A percentile compares a stretch with the other conserved stretches of the same genome.
phyloP scores from a whole-genome alignment of 495 filamentous ascomycete genomes.

The Venustampulla echinocandica region DNA sequence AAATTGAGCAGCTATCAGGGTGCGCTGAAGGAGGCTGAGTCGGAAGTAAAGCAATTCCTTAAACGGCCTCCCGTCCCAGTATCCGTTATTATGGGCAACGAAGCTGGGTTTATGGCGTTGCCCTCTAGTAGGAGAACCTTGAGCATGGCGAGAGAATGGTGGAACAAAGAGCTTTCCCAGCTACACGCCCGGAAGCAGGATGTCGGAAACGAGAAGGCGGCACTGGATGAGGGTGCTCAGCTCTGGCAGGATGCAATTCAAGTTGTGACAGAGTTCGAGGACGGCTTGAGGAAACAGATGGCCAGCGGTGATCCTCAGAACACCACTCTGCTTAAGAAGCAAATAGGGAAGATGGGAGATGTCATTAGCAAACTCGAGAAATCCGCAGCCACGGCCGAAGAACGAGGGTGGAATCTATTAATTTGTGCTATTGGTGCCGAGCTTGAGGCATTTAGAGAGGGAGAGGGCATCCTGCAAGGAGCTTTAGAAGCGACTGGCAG shows the following conservation, averaged over 20 bases:
- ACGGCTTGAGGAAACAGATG: constrained; percentile 15
- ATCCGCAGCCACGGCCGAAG: constrained; percentile 50
- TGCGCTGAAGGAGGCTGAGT: constrained; percentile 34
- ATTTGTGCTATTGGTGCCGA: constrained; percentile 86
- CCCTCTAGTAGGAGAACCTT: constrained; percentile 62
- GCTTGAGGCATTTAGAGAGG: constrained; percentile 70
- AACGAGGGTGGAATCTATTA: constrained; percentile 75
- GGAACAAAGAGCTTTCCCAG: constrained; percentile 45
- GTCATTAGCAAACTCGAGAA: constrained; percentile 52
- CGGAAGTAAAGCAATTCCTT: constrained; percentile 36
- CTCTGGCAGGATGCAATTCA: constrained; percentile 68
- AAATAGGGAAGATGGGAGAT: constrained; percentile 47
- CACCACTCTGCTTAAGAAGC: constrained; percentile 31
- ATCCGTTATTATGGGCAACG: constrained; percentile 22
- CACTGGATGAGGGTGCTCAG: constrained; percentile 73
- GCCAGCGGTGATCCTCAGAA: constrained; percentile 4
- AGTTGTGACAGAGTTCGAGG: constrained; percentile 61
- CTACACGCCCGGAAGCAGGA: constrained; percentile 46
- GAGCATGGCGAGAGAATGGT: constrained; percentile 70
- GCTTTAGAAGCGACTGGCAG: constrained; percentile 1
- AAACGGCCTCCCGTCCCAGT: constrained; percentile 35
- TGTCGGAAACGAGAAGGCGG: constrained; percentile 55
- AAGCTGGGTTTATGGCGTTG: constrained; percentile 40
- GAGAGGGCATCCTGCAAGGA: constrained; percentile 51
- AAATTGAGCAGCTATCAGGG: constrained; percentile 42